Percentiles rank a stretch among this genome's conserved stretches.
phyloP scores from a whole-genome alignment of 805 yeast species.

The Candida tibetensis region DNA sequence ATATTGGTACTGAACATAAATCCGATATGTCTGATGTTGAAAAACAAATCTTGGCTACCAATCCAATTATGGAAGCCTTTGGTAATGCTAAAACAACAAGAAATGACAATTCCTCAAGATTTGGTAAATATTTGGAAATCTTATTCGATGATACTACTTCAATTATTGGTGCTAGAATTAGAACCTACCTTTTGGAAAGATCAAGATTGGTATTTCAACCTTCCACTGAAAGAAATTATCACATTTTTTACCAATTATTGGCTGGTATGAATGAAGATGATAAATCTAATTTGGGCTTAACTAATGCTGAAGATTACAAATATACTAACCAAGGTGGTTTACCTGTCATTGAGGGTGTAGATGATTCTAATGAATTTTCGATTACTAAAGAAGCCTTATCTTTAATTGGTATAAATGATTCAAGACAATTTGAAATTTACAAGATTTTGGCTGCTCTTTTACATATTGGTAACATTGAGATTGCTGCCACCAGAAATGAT shows the following conservation, averaged over 20 bases:
- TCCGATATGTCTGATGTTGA: conserved; percentile 86
- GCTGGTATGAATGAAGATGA: conserved; percentile 63
- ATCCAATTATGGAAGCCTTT: conserved; percentile 96
- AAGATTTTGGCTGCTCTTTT: conserved; percentile 81
- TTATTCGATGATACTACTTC: conserved; percentile 70
- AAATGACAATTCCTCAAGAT: conserved; percentile 96
- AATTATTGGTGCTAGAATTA: conserved; percentile 90
- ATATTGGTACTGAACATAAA: conserved; percentile 35
- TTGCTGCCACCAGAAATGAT: conserved; percentile 79
- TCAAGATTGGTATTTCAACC: conserved; percentile 95
- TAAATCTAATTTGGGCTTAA: conserved; percentile 57
- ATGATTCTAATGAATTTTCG: conserved; percentile 75
- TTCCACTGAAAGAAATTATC: conserved; percentile 85
- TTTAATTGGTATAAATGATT: conserved; percentile 68
- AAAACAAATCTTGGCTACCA: conserved; percentile 91
- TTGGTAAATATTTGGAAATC: conserved; percentile 93
- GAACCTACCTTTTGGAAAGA: conserved; percentile 90
- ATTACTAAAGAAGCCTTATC: conserved; percentile 74
- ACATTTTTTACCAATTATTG: conserved; percentile 86
- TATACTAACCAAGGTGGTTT: conserved; percentile 91
- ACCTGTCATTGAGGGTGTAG: conserved; percentile 67
- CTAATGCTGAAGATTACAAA: conserved; percentile 63
- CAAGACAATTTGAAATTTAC: conserved; percentile 66
- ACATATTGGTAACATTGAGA: conserved; percentile 89
- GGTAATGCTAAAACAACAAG: conserved; percentile 98